phyloP scores from a whole-genome alignment of 805 yeast species.

The Starmerella sirachaensis region DNA sequence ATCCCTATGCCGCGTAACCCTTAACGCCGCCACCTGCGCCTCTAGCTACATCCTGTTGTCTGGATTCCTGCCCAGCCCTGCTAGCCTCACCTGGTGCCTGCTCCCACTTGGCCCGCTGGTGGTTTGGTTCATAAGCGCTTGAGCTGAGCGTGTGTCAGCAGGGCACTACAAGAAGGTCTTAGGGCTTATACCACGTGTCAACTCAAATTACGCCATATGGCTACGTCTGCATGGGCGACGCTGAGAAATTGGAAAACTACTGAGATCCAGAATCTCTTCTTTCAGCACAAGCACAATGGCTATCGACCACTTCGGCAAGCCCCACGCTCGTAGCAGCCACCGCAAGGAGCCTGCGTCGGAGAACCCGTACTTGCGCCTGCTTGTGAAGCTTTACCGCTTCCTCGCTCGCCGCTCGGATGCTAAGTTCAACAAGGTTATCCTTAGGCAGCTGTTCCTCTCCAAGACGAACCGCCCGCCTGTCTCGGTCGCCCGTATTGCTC shows the following conservation, averaged over 20 bases:
- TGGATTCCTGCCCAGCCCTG: no score
- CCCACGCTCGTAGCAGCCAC: slow-evolving; percentile 92
- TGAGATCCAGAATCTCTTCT: slow-evolving; percentile 6
- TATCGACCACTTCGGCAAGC: slow-evolving; percentile 93
- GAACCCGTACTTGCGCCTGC: slow-evolving; percentile 95
- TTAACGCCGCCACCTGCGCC: no score
- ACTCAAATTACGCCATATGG: slow-evolving; percentile 12
- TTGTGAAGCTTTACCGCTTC: slow-evolving; percentile 97
- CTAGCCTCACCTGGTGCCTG: no score
- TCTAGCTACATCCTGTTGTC: no score
- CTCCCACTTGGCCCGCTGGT: not conserved
- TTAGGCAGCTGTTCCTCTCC: slow-evolving; percentile 89
- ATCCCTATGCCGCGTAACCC: no score
- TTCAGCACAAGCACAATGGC: slow-evolving; percentile 49
- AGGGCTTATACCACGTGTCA: slow-evolving; percentile 14
- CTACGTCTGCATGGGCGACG: slow-evolving; percentile 4
- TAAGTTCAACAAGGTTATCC: slow-evolving; percentile 96
- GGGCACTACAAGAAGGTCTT: slow-evolving; percentile 8
- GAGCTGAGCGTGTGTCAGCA: not conserved
- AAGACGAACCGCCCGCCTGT: slow-evolving; percentile 99
- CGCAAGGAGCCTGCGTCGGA: slow-evolving; percentile 99
- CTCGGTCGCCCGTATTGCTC: slow-evolving; percentile 80
- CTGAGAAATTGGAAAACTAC: slow-evolving; percentile 6
- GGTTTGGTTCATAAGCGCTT: not conserved
- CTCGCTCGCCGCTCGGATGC: slow-evolving; percentile 98